Conservation (phyloP, 2,329 filamentous ascomycete species). For the Fusarium sulawesiense region DNA sequence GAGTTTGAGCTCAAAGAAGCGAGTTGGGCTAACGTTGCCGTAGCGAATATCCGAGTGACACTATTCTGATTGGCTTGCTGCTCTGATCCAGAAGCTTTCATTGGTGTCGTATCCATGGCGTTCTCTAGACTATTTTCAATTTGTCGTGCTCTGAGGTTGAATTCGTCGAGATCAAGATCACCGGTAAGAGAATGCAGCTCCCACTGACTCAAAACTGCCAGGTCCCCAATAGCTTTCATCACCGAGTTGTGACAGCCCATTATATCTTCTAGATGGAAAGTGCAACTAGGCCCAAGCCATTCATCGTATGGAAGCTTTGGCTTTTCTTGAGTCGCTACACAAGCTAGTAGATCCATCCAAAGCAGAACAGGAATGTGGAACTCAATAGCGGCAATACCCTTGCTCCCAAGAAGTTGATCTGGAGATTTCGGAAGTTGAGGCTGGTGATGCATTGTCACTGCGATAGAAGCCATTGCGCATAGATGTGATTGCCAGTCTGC, state of each 20-base stretch:
- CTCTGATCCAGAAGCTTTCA: too few relatives aligned
- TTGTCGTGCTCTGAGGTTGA: rapidly evolving
- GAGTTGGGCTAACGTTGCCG: not conserved
- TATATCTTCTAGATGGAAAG: not conserved
- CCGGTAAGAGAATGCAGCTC: rapidly evolving
- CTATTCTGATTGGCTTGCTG: not conserved
- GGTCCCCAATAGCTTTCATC: not conserved
- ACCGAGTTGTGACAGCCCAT: not conserved
- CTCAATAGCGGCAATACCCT: not conserved
- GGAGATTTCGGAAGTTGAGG: not conserved
- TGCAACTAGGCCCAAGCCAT: not conserved
- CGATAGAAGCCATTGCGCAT: not conserved
- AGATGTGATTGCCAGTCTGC: not conserved
- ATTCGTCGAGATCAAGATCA: rapidly evolving
- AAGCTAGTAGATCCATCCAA: not conserved
- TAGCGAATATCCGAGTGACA: slow-evolving; percentile 5
- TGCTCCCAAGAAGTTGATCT: not conserved
- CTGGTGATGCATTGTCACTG: not conserved
- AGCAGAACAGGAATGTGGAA: not conserved
- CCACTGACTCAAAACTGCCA: not conserved
- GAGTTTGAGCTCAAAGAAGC: not conserved
- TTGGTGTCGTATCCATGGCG: not conserved
- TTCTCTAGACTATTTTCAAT: not conserved
- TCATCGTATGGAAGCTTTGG: not conserved
- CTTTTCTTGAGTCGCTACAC: not conserved